These are phyloP conservation scores for Phytophthora idaei DNA, from an alignment of 352 stramenopile species.

Conservation along the genomic window DNA sequence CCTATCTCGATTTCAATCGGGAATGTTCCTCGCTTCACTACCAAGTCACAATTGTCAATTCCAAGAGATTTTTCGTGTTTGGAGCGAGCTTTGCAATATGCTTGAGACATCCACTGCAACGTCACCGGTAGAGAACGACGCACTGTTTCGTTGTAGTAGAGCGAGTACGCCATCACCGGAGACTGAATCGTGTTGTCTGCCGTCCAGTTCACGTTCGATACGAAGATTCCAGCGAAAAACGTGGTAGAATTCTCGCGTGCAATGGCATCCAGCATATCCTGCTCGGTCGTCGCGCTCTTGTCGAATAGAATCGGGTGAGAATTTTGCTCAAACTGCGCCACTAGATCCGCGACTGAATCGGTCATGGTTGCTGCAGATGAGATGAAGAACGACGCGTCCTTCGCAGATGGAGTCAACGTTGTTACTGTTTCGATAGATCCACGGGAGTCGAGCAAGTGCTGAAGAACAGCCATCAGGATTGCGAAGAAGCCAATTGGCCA, in stretches of 20 bases:
- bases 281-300: constrained; percentile 28
- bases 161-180: constrained; percentile 42
- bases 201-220: constrained; percentile 49
- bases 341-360: constrained; percentile 33
- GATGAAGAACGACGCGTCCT: constrained; percentile 52
- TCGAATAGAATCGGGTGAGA: constrained; percentile 38
- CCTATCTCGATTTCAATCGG: constrained; percentile 32
- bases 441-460: constrained; percentile 40
- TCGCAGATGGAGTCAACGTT: constrained; percentile 42
- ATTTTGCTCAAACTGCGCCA: constrained; percentile 37
- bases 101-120: constrained; percentile 63
- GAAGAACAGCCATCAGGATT: constrained; percentile 52
- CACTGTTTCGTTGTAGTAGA: constrained; percentile 79
- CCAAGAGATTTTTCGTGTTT: constrained; percentile 18
- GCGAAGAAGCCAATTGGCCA: constrained; percentile 71
- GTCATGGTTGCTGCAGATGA: constrained; percentile 32
- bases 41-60: constrained; percentile 49
- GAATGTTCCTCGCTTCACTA: constrained; percentile 60
- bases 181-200: constrained; percentile 11
- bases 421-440: constrained; percentile 58
- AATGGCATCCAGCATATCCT: constrained; percentile 52
- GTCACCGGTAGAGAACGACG: constrained; percentile 61
- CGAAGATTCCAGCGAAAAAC: constrained; percentile 65
- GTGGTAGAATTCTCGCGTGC: constrained; percentile 43
- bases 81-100: constrained; percentile 51